Evolutionary conservation across 805 yeast species (phyloP).

Genomic region (Metschnikowia hibisci): DNA sequence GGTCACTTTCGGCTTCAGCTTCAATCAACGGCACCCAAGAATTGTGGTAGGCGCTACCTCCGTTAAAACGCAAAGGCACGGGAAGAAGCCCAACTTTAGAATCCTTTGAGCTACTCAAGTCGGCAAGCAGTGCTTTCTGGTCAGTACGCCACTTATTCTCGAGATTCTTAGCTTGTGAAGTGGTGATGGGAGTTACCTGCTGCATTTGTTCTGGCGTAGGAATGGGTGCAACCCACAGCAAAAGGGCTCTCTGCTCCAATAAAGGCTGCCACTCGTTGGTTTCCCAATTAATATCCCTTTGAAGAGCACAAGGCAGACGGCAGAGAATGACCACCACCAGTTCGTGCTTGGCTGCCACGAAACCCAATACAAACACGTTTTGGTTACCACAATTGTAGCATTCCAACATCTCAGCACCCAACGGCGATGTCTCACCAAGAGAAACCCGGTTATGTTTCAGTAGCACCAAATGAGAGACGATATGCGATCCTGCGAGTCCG

Average conservation of each 20-base stretch:
- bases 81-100: constrained; percentile 52
- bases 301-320: constrained; percentile 82
- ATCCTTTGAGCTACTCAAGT: constrained; percentile 48
- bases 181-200: constrained; percentile 53
- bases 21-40: constrained; percentile 80
- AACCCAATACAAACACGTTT: constrained; percentile 77
- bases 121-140: constrained; percentile 66
- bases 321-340: constrained; percentile 84
- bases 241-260: constrained; percentile 71
- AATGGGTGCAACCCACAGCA: constrained; percentile 75
- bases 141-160: constrained; percentile 82
- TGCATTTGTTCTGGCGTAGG: constrained; percentile 64
- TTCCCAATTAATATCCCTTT: constrained; percentile 79
- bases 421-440: constrained; percentile 72
- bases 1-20: constrained; percentile 78
- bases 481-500: constrained; percentile 63
- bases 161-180: constrained; percentile 62
- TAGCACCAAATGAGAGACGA: constrained; percentile 78
- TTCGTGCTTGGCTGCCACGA: constrained; percentile 81
- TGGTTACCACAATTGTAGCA: constrained; percentile 87
- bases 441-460: constrained; percentile 73
- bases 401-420: constrained; percentile 84
- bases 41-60: constrained; percentile 81
- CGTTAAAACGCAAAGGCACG: constrained; percentile 69
- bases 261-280: constrained; percentile 83